Conservation (phyloP, 441 rosid genomes). For the Melastoma candidum region DNA sequence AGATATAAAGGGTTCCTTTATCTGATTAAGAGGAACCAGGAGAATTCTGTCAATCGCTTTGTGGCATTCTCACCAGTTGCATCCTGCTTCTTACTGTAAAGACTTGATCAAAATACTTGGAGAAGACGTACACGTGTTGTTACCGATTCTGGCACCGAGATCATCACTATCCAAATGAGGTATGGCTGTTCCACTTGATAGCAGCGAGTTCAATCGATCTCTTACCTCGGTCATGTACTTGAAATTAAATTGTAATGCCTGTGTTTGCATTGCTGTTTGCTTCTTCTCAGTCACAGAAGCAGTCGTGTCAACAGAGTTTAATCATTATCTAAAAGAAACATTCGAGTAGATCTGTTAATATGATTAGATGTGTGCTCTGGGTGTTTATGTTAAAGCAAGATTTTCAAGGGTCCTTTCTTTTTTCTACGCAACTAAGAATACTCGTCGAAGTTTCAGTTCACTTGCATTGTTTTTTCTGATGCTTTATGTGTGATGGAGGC, state of each 20-base stretch:
- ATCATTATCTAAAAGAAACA: too few relatives aligned
- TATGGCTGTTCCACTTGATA: neutral
- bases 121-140: constrained; percentile 6
- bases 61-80: constrained; percentile 12
- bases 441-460: too few relatives aligned
- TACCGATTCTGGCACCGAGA: neutral
- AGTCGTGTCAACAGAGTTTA: too few relatives aligned
- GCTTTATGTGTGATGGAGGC: too few relatives aligned
- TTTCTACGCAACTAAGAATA: too few relatives aligned
- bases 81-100: constrained; percentile 7
- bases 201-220: neutral
- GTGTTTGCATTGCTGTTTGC: neutral
- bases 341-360: too few relatives aligned
- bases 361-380: too few relatives aligned
- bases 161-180: constrained; percentile 7
- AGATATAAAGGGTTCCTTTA: constrained; percentile 9
- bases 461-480: too few relatives aligned
- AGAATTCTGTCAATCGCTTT: constrained; percentile 4
- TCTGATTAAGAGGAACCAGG: constrained; percentile 5
- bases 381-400: too few relatives aligned
- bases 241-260: neutral
- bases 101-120: constrained; percentile 4
- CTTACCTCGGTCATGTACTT: neutral
- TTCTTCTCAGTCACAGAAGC: too few relatives aligned
- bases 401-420: too few relatives aligned